These are phyloP conservation scores for Saccharomycopsis sp. DNA, from an alignment of 805 yeast species.

Conservation along the genomic window DNA sequence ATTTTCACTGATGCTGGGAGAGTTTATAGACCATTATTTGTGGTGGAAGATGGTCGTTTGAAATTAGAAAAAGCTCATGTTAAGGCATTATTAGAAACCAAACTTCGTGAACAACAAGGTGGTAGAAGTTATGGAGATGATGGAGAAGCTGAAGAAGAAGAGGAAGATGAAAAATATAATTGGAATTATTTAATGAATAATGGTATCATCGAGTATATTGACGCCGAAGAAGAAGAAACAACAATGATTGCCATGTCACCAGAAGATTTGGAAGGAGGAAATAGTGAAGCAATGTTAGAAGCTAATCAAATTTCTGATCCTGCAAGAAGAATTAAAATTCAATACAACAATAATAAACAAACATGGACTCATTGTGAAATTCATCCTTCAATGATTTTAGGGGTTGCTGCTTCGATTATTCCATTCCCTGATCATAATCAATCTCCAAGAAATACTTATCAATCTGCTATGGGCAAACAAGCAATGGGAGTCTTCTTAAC, in stretches of 20 bases:
- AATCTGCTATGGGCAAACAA: slow-evolving; percentile 99
- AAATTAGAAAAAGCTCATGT: slow-evolving; percentile 80
- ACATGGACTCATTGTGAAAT: slow-evolving; percentile 98
- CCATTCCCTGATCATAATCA: slow-evolving; percentile 99
- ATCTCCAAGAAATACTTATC: slow-evolving; percentile 98
- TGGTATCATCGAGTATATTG: slow-evolving; percentile 93
- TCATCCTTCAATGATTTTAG: slow-evolving; percentile 97
- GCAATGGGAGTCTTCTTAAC: slow-evolving; percentile 99
- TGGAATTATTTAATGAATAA: slow-evolving; percentile 78
- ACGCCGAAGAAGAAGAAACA: slow-evolving; percentile 98
- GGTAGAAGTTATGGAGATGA: slow-evolving; percentile 34
- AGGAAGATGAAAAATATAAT: slow-evolving; percentile 49
- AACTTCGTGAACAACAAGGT: slow-evolving; percentile 41
- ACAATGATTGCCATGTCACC: slow-evolving; percentile 98
- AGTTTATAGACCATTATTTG: slow-evolving; percentile 91
- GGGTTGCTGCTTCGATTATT: slow-evolving; percentile 97
- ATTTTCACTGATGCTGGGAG: slow-evolving; percentile 98
- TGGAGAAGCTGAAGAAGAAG: slow-evolving; percentile 33
- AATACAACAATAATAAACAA: slow-evolving; percentile 48
- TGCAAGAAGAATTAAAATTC: slow-evolving; percentile 78
- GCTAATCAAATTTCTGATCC: slow-evolving; percentile 48
- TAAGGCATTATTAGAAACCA: slow-evolving; percentile 52
- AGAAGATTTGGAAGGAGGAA: slow-evolving; percentile 62
- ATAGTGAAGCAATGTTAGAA: slow-evolving; percentile 24
- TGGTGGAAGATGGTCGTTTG: slow-evolving; percentile 81